A percentile compares a stretch with the other conserved stretches of the same genome.
Evolutionary conservation across 495 filamentous ascomycete species (phyloP).

Genomic region (Lasiosphaeria miniovina): DNA sequence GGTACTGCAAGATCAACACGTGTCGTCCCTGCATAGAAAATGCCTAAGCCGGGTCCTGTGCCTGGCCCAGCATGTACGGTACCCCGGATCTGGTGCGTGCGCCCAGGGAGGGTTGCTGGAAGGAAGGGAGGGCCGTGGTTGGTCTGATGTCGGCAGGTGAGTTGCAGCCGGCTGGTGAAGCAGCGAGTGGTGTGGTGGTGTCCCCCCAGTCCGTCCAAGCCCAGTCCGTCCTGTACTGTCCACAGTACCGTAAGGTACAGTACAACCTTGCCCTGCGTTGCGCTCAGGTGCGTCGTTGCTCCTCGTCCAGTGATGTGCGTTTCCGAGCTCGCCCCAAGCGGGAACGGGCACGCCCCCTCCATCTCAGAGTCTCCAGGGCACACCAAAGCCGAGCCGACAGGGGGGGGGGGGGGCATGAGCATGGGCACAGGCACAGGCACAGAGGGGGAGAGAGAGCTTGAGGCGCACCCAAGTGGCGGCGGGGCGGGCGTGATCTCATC

Average conservation of each 20-base stretch:
- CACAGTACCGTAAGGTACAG: conserved; percentile 1
- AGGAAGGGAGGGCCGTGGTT: conserved; percentile 3
- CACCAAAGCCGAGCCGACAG: not conserved
- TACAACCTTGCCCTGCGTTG: conserved; percentile 3
- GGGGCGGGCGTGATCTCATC: too few species aligned
- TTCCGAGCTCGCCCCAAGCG: conserved; percentile 5
- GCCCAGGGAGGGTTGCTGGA: conserved; percentile 2
- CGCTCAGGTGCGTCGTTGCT: not conserved
- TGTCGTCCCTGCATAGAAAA: conserved; percentile 65
- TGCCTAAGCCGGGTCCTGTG: conserved; percentile 36
- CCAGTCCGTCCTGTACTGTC: not conserved
- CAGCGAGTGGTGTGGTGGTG: not conserved
- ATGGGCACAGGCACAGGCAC: too few species aligned
- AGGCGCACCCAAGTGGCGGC: too few species aligned
- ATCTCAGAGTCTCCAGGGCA: not conserved
- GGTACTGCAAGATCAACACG: conserved; percentile 72
- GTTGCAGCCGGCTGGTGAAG: conserved; percentile 12
- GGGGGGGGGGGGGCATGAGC: not conserved
- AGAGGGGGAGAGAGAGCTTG: too few species aligned
- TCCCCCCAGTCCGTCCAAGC: too few species aligned
- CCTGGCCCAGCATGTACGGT: conserved; percentile 8
- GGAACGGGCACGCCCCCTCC: not conserved
- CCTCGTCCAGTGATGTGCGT: conserved; percentile 14
- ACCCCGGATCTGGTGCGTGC: conserved; percentile 12
- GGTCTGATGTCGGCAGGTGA: conserved; percentile 19